Evolutionary conservation across 2,329 filamentous ascomycete genomes (phyloP).

Genomic region (Zymoseptoria ardabiliae): DNA sequence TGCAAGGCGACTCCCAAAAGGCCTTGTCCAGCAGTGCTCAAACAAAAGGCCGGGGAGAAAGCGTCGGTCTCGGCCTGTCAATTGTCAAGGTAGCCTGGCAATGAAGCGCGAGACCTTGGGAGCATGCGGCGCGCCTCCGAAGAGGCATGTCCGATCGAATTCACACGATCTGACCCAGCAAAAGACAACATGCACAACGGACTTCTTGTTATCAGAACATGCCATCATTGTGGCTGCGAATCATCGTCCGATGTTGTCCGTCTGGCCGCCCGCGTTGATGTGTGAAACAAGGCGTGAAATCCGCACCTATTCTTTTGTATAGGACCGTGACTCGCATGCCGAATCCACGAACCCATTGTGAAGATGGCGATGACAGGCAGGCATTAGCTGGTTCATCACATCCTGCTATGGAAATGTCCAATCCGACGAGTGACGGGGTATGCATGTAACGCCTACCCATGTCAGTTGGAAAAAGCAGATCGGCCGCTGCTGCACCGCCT

Average conservation of each 20-base stretch:
- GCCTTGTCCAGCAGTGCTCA: not conserved
- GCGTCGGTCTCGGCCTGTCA: not conserved
- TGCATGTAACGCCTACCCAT: not conserved
- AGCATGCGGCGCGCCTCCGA: not conserved
- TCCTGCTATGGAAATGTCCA: not conserved
- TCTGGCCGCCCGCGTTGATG: not conserved
- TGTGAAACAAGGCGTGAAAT: not conserved
- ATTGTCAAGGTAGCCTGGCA: not conserved
- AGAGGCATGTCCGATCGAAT: not conserved
- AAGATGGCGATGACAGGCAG: not conserved
- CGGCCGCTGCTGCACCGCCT: not conserved
- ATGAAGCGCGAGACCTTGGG: not conserved
- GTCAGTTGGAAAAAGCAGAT: not conserved
- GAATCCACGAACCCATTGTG: not conserved
- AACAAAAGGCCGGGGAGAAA: not conserved
- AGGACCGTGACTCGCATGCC: not conserved
- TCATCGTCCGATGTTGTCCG: not conserved
- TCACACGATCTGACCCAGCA: not conserved
- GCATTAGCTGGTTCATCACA: not conserved
- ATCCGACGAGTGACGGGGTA: not conserved
- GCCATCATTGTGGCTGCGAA: not conserved
- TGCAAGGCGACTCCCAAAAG: not conserved
- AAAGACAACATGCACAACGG: not conserved
- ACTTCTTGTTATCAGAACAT: not conserved
- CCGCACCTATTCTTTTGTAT: not conserved